Base-by-base conservation (phyloP, 1,284 basidiomycete species). In the Ganoderma sp. region DNA sequence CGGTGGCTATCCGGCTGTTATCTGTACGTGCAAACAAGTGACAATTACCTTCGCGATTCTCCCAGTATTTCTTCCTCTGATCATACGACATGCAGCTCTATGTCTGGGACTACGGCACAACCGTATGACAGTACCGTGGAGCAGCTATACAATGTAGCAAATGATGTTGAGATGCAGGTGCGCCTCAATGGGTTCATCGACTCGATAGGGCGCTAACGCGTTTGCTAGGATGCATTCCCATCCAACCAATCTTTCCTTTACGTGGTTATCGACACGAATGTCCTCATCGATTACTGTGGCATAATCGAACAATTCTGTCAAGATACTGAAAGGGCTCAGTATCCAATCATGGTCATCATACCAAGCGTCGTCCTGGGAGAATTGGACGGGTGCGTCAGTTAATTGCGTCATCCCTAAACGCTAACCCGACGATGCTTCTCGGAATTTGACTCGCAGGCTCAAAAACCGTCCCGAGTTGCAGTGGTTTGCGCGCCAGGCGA, bases 291-390 rank as follows among this genome's bases (percentile, higher is more conserved):
- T 74, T 83, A 88, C 73, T 84, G 92, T 68, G 85, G 88, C 64
- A 83, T 86, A 50, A 78, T 94, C 67, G 83, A 85, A 71, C 83
- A 84, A 65, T 92, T 94, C 74, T 86, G 88, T 59, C 80, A 83
- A 9, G 89, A 91, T 75, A 80, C 88, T 39, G 88, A 90, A 71
- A 78, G 75, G 45, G 74, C 81, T n/a, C 71, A 69, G 2, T 72
- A 88, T 32, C 84, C 87, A 32, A 78, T 91, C 58, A 75, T 86
- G 65, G 79, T 93, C 37, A 79, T 94, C 69, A 84, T 94, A 64
- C 92, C 92, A 1, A 88, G 87, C 19, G 85, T 84, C 9, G 92
- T 94, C 19, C 83, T 93, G 65, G 83, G 87, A 63, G 92, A 94
- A 77, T 84, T 94, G 45, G 92, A 94, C 74, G 82, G 83, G 91